Percentiles rank a stretch among this genome's conserved stretches.
Evolutionary conservation across 257 asterid species (phyloP).

Genomic region (Orobanche coerulescens): DNA sequence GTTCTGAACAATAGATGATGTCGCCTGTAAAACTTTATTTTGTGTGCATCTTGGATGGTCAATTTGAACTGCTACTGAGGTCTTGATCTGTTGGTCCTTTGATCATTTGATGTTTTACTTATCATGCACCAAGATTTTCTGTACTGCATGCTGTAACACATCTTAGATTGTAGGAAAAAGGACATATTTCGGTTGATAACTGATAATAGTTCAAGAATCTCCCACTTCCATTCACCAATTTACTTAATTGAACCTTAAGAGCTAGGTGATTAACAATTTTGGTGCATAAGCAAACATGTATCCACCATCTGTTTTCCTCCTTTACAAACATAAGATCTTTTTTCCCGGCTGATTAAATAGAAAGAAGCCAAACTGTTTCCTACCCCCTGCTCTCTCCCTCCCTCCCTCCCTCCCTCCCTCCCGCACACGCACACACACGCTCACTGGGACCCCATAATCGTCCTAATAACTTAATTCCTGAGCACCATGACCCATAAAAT

Average conservation of each 20-base stretch:
- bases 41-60: not conserved
- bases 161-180: not conserved
- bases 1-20: not conserved
- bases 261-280: not conserved
- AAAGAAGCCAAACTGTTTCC: not conserved
- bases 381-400: not conserved
- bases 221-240: not conserved
- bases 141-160: not conserved
- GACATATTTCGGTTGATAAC: not conserved
- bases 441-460: too few relatives aligned
- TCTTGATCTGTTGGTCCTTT: not conserved
- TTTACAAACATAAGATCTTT: not conserved
- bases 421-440: not conserved
- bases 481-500: not conserved
- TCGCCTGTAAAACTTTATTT: too few relatives aligned
- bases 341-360: not conserved
- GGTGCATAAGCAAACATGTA: not conserved
- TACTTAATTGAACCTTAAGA: not conserved
- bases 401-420: not conserved
- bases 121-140: not conserved
- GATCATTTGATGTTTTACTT: not conserved
- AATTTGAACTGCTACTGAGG: not conserved
- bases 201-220: not conserved
- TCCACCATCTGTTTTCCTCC: not conserved
- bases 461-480: not conserved